These are phyloP conservation scores for Soucietia sequanensis DNA, from an alignment of 805 yeast species.

Conservation along the genomic window DNA sequence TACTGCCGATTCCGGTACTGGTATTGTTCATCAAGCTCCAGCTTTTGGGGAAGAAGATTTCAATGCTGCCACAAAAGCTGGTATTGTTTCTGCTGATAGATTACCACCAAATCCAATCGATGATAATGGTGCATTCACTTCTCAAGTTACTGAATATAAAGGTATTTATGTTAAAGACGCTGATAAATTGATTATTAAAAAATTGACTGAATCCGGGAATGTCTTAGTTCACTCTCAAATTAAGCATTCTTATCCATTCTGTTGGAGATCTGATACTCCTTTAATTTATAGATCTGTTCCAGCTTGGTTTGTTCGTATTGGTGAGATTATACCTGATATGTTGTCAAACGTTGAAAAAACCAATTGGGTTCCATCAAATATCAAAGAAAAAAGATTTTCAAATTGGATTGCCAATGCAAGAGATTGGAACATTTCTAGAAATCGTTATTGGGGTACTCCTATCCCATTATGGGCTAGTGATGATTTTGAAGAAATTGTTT, in stretches of 20 bases:
- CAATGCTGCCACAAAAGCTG: conserved; percentile 71
- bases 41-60: conserved; percentile 99
- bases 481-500: conserved; percentile 87
- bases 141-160: conserved; percentile 67
- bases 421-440: conserved; percentile 98
- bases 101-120: conserved; percentile 93
- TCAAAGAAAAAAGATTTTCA: conserved; percentile 92
- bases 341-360: conserved; percentile 80
- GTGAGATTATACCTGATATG: conserved; percentile 86
- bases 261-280: conserved; percentile 99
- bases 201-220: conserved; percentile 74
- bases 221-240: conserved; percentile 77
- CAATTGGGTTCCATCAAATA: conserved; percentile 89
- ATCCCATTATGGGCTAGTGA: conserved; percentile 97
- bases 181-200: conserved; percentile 84
- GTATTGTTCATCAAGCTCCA: conserved; percentile 98
- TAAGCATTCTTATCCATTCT: conserved; percentile 97
- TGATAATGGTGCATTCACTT: conserved; percentile 83
- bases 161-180: conserved; percentile 95
- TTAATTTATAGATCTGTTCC: conserved; percentile 95
- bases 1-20: conserved; percentile 94
- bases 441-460: conserved; percentile 99
- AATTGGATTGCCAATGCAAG: conserved; percentile 99
- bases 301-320: conserved; percentile 95
- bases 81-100: conserved; percentile 66